phyloP scores from a whole-genome alignment of 768 basidiomycete genomes.

The Rhizopogon roseolus region DNA sequence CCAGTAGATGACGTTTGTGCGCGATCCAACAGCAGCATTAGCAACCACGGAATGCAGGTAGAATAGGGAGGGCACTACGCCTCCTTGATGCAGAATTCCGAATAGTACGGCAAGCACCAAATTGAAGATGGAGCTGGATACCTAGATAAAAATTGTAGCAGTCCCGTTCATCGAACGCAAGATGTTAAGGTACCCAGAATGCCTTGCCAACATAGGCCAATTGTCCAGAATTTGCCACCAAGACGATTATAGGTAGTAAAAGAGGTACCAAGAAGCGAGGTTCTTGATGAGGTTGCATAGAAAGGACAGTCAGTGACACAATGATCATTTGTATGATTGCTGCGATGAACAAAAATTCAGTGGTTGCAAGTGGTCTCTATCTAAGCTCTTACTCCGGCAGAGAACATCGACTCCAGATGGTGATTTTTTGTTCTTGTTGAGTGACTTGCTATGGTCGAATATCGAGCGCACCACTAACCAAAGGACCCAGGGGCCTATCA shows the following conservation, averaged over 20 bases:
- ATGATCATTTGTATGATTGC: slow-evolving; percentile 26
- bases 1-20: slow-evolving; percentile 29
- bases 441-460: background rate
- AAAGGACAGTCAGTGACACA: slow-evolving; percentile 24
- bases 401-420: slow-evolving; percentile 12
- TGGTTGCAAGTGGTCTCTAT: too few species aligned
- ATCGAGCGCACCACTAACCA: slow-evolving; percentile 14
- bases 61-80: slow-evolving; percentile 35
- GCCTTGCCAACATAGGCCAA: slow-evolving; percentile 17
- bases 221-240: slow-evolving; percentile 21
- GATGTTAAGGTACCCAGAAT: slow-evolving; percentile 27
- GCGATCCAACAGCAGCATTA: background rate
- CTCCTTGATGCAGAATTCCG: slow-evolving; percentile 36
- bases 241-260: slow-evolving; percentile 26
- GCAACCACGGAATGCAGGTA: slow-evolving; percentile 23
- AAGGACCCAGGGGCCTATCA: slow-evolving; percentile 31
- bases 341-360: slow-evolving; percentile 10
- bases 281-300: slow-evolving; percentile 35
- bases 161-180: background rate
- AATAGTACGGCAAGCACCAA: slow-evolving; percentile 25
- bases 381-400: slow-evolving; percentile 11
- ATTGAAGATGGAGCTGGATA: slow-evolving; percentile 25
- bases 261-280: slow-evolving; percentile 34
- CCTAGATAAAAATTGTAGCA: slow-evolving; percentile 11
- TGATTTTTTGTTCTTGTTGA: slow-evolving; percentile 4